phyloP scores from a whole-genome alignment of 495 filamentous ascomycete genomes.

The Penicillium coffeae region DNA sequence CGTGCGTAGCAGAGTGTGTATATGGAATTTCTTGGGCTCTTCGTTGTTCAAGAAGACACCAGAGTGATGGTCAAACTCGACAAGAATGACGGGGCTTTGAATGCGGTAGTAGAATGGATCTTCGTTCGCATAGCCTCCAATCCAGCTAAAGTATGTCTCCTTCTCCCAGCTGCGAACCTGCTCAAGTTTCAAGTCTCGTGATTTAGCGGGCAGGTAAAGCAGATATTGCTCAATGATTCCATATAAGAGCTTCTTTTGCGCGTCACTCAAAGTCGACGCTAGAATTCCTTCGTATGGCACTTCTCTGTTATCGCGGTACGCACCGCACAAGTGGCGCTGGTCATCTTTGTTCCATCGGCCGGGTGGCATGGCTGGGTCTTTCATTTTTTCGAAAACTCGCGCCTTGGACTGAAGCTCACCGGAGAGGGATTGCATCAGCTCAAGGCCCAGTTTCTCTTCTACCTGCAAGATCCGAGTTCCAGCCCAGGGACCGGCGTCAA shows the following conservation, averaged over 20 bases:
- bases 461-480: slow-evolving; percentile 61
- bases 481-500: slow-evolving; percentile 57
- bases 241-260: slow-evolving; percentile 52
- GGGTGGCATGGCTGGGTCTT: slow-evolving; percentile 58
- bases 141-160: slow-evolving; percentile 76
- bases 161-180: slow-evolving; percentile 49
- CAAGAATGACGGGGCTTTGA: slow-evolving; percentile 66
- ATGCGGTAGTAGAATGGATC: slow-evolving; percentile 75
- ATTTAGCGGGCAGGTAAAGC: slow-evolving; percentile 54
- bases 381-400: slow-evolving; percentile 51
- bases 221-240: slow-evolving; percentile 57
- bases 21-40: slow-evolving; percentile 71
- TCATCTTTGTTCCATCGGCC: slow-evolving; percentile 74
- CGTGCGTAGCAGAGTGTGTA: slow-evolving; percentile 65
- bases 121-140: slow-evolving; percentile 59
- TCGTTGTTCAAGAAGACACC: slow-evolving; percentile 72
- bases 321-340: slow-evolving; percentile 69
- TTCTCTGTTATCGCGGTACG: slow-evolving; percentile 70
- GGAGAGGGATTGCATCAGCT: slow-evolving; percentile 63
- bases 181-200: slow-evolving; percentile 48
- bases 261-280: slow-evolving; percentile 35
- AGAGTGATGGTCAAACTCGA: slow-evolving; percentile 78
- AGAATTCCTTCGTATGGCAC: slow-evolving; percentile 68
- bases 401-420: slow-evolving; percentile 46
- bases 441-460: slow-evolving; percentile 60